These are phyloP conservation scores for Tetrahymena thermophila DNA, from an alignment of 73 alveolate species.

Conservation along the genomic window DNA sequence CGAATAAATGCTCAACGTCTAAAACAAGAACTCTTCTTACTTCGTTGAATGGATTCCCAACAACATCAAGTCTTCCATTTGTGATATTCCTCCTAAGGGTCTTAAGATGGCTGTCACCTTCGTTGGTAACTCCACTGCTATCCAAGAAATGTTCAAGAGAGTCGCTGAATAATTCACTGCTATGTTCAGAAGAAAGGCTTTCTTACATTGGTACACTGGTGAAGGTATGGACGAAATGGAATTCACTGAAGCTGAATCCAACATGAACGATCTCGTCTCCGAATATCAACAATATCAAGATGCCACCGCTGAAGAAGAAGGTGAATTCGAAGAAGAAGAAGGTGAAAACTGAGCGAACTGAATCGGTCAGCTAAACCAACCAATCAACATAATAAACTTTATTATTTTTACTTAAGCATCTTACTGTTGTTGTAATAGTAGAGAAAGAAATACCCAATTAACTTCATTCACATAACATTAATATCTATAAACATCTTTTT, in stretches of 20 bases:
- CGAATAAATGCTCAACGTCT: slow-evolving; percentile 93
- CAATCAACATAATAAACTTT: background rate
- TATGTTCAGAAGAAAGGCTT: slow-evolving; percentile 97
- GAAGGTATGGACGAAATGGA: slow-evolving; percentile 96
- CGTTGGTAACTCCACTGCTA: slow-evolving; percentile 95
- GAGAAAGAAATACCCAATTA: background rate
- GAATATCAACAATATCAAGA: slow-evolving; percentile 94
- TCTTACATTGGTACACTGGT: slow-evolving; percentile 96
- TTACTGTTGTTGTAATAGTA: background rate
- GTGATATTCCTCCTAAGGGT: slow-evolving; percentile 99
- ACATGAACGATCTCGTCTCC: slow-evolving; percentile 94
- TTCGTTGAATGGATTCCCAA: slow-evolving; percentile 97
- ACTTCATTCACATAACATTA: background rate
- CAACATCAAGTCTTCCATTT: slow-evolving; percentile 85
- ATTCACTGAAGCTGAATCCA: slow-evolving; percentile 92
- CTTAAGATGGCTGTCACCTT: slow-evolving; percentile 97
- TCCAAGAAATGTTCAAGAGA: slow-evolving; percentile 96
- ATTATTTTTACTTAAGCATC: background rate
- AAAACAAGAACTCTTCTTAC: slow-evolving; percentile 92
- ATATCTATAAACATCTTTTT: background rate
- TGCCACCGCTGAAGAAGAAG: slow-evolving; percentile 93
- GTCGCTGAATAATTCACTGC: slow-evolving; percentile 97
- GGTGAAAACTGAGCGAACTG: slow-evolving; percentile 7
- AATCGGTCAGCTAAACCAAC: background rate
- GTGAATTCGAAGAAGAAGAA: slow-evolving; percentile 51